Evolutionary conservation across 169 alveolate genomes (phyloP).

Genomic region (Perkinsus marinus): DNA sequence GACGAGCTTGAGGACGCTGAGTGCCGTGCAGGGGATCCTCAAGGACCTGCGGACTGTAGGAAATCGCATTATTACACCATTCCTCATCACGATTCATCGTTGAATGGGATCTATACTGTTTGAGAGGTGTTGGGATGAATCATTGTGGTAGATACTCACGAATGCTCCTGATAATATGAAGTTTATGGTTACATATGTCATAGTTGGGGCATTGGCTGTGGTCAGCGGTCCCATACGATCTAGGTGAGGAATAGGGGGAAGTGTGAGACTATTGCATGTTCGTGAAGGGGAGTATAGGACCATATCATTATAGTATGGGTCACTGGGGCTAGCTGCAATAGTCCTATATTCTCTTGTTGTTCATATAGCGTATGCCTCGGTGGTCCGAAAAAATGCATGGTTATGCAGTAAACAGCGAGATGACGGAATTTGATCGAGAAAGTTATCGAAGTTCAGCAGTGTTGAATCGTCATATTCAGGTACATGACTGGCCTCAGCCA

Average conservation of each 20-base stretch:
- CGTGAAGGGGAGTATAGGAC: no score
- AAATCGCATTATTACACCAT: no score
- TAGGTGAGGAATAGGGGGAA: neutral
- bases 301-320: no score
- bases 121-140: neutral
- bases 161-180: neutral
- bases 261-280: no score
- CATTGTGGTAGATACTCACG: neutral
- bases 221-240: neutral
- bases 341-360: neutral
- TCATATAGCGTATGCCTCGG: no score
- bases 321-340: no score
- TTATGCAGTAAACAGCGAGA: no score
- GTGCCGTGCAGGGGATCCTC: neutral
- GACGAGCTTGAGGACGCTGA: neutral
- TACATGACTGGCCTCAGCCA: neutral
- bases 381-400: no score
- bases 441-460: no score
- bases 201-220: neutral
- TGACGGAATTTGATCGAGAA: no score
- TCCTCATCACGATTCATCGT: no score
- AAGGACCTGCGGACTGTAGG: neutral
- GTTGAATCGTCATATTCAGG: neutral
- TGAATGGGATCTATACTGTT: no score
- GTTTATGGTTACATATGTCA: neutral